Evolutionary conservation across 2,329 filamentous ascomycete genomes (phyloP), one percentile per base, ranked within the genome.

Genomic region (Diplodia seriata): DNA sequence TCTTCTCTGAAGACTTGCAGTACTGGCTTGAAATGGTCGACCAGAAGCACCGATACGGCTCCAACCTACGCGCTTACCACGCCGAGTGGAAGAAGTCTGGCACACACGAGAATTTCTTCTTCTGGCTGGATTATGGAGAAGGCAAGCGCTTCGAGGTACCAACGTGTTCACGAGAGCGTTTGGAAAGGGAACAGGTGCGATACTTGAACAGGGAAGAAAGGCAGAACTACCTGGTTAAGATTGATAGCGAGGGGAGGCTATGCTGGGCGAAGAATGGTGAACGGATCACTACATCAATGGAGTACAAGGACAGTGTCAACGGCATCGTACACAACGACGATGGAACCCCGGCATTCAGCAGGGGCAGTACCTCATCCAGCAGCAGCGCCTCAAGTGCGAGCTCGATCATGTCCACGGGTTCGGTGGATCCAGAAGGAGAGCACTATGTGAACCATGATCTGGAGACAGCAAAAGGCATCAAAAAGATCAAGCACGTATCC

Each of bases 11-110:
- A 63, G 92, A 92, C 20, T 77, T 96, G 43, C 90, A 92, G 74
- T 97, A 97, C 76, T 97, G 95, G 70, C 82, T 89, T 1, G 88
- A 97, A 74, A 94, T 97, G 90, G 89, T 94, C 8, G 91, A 95
- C 76, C 81, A 89, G 56, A 94, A 96, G 77, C 93, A 97, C 76
- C 87, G 93, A 4, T 96, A 97, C 74, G 94, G 93, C 4, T 90
- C 89, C 66, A 96, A 95, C 72, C 79, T 97, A 62, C 85, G 91
- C 38, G 86, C 87, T 38, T 97, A 97, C 73, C 94, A 97, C 74
- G 87, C 88, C 69, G 88, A 91, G 71, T 97, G 94, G 94, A 93
- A 93, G 77, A 87, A 86, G 69, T 83, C 87, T 1, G 83, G 91
- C 33, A 94, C 92, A 0, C 86, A 88, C 4, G 90, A 97, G 76